Base-by-base conservation (phyloP, 306 rosid species). In the Citrullus amarus region DNA sequence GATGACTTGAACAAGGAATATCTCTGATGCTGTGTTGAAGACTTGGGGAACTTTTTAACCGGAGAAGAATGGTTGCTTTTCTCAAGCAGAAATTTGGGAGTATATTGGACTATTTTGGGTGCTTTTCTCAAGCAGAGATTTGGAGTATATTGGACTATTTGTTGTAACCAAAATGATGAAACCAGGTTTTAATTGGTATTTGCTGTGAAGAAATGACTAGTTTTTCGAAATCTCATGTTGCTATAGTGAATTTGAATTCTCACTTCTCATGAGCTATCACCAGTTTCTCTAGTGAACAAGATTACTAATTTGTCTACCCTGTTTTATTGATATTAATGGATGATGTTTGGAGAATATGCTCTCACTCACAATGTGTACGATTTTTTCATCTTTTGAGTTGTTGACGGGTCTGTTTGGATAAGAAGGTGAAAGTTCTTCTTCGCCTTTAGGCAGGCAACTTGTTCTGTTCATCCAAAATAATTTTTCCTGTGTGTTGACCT, bases 1-100 rank as follows among this genome's bases (percentile, higher is more conserved):
- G 86, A 88, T 84, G 90, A 80, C 67, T 50, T 87, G 82, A 79
- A 86, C 82, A 88, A 86, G 88, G 85, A 58, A 17, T 68, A 74
- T 78, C 89, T 90, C 71, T 88, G 84, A 86, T 51, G 39, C 57
- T 14, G 7, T 13, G 41, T 18, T 43, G 60, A 22, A 8, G 78
- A 46, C 7, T 20, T 68, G 55, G 18, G 11, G 10, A 43, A n/a
- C 75, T 68, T 68, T 43, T 68, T 68, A 25, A 5, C 30, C 16
- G 53, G 13, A 46, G 77, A 28, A 30, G 44, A 51, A 28, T 30
- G 56, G 44, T 51, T 73, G 78, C 62, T 73, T 51, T 73, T 51
- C 78, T 51, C 78, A 73, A 73, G 78, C 62, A 73, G 44, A 25
- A 72, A 20, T 48, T 8, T 48, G 32, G 32, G 51, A 46, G 55